These are phyloP conservation scores for Ceratocystis huliohia DNA, from an alignment of 2,329 filamentous ascomycete genomes.

Conservation along the genomic window DNA sequence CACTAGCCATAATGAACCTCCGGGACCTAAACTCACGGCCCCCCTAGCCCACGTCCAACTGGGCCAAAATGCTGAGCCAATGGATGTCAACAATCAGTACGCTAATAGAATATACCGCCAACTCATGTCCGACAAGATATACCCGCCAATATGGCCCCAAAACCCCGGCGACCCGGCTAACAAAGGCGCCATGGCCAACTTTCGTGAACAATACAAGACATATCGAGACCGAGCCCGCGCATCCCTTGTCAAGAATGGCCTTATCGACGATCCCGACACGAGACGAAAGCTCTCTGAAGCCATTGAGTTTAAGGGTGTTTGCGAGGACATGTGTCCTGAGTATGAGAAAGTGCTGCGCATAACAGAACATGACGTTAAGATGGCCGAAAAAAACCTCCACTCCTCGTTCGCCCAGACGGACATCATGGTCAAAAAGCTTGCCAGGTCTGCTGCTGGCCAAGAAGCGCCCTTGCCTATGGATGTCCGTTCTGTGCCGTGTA, in stretches of 20 bases:
- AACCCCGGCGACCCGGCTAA: slow-evolving; percentile 41
- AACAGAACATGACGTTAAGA: slow-evolving; percentile 45
- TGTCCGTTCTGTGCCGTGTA: slow-evolving; percentile 46
- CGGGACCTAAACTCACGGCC: background rate
- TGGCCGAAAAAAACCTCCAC: slow-evolving; percentile 39
- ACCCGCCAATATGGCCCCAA: slow-evolving; percentile 42
- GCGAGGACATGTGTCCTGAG: slow-evolving; percentile 57
- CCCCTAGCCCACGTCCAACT: slow-evolving; percentile 8
- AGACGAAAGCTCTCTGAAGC: slow-evolving; percentile 50
- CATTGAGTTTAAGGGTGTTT: slow-evolving; percentile 54
- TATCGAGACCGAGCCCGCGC: slow-evolving; percentile 46
- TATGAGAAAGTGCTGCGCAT: slow-evolving; percentile 53
- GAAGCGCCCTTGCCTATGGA: slow-evolving; percentile 56
- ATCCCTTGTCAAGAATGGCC: slow-evolving; percentile 44
- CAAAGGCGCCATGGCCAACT: slow-evolving; percentile 40
- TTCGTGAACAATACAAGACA: slow-evolving; percentile 43
- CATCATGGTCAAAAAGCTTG: slow-evolving; percentile 54
- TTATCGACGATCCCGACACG: slow-evolving; percentile 54
- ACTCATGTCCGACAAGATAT: slow-evolving; percentile 42
- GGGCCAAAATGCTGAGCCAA: slow-evolving; percentile 18
- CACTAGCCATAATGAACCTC: background rate
- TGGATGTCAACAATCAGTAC: slow-evolving; percentile 30
- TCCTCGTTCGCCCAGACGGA: slow-evolving; percentile 36
- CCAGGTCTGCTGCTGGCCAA: slow-evolving; percentile 54
- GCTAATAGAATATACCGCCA: slow-evolving; percentile 41